Evolutionary conservation across 805 yeast species (phyloP), one percentile per base, ranked within the genome.

Genomic region (Wickerhamomyces bovis): DNA sequence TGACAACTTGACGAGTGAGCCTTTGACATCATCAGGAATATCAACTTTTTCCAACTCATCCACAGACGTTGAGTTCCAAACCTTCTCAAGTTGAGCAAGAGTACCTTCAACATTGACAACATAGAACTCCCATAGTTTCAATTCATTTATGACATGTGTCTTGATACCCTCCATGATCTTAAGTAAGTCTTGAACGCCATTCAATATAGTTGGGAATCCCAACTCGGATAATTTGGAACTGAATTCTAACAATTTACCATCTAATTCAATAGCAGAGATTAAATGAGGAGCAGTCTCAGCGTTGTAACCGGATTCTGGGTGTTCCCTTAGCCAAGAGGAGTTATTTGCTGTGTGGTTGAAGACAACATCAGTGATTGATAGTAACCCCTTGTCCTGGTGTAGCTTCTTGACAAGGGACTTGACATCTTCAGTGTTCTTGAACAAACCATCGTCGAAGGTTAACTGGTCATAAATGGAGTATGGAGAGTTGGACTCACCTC

Each of bases 321-420:
- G 89, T 3, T 82, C 85, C 39, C 77, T 67, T 30, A 94, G 66
- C 99, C 99, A 92, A 0, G 58, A 65, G 0, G 98, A 89, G 65
- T 92, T 88, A 61, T 87, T 76, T 2, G 98, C 97, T 0, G 98
- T 92, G 61, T 92, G 99, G 63, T 92, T 92, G 74, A 89, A 82
- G 2, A 92, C 98, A 26, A 94, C 83, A 65, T 92, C 99, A 1
- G 97, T 88, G 69, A 92, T 70, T 0, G 96, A 75, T 38, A 92
- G 70, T 49, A 92, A 73, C 6, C 77, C 77, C 55, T 83, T 72
- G 22, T 82, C 68, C 19, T 68, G 54, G 53, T 80, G 80, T 57
- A 85, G 66, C 8, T 62, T 55, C 1, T 64, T 44, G 4, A 85
- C 76, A 61, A 86, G 70, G 4, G 60, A 44, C 18, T 61, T 59